Evolutionary conservation across 768 basidiomycete species (phyloP).

Genomic region (Tricholoma furcatifolium): DNA sequence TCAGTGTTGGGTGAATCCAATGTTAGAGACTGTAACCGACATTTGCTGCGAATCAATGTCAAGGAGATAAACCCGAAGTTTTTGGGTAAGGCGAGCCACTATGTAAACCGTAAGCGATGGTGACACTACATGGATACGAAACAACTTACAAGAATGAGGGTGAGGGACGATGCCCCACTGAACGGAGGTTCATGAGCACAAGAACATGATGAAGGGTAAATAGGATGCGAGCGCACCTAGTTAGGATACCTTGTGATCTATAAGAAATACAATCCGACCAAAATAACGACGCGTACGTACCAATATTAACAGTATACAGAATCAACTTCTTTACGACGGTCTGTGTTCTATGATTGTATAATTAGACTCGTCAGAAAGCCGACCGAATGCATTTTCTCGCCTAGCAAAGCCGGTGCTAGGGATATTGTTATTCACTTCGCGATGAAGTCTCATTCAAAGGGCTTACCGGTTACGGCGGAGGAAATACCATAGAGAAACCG

Average conservation of each 20-base stretch:
- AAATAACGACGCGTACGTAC: not conserved
- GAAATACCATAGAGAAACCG: slow-evolving; percentile 8
- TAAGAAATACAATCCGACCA: not conserved
- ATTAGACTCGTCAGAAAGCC: no score
- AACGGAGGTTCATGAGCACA: not conserved
- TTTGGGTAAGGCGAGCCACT: slow-evolving; percentile 11
- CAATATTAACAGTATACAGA: slow-evolving; percentile 12
- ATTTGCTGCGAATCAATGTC: slow-evolving; percentile 12
- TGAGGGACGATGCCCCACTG: slow-evolving; percentile 10
- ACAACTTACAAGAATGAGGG: slow-evolving; percentile 8
- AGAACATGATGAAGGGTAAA: not conserved
- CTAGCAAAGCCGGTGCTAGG: slow-evolving; percentile 9
- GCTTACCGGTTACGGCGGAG: slow-evolving; percentile 7
- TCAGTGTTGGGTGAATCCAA: not conserved
- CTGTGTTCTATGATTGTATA: slow-evolving; percentile 1
- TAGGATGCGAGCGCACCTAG: not conserved
- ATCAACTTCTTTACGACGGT: slow-evolving; percentile 11
- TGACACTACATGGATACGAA: not conserved
- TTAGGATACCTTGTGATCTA: not conserved
- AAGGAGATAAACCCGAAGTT: slow-evolving; percentile 13
- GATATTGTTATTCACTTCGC: not conserved
- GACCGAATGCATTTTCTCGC: not conserved
- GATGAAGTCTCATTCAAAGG: not conserved
- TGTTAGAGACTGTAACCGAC: not conserved
- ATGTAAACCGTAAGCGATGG: not conserved